A percentile compares a stretch with the other conserved stretches of the same genome.
phyloP scores from a whole-genome alignment of 2,329 filamentous ascomycete genomes.

The Venturia nashicola region DNA sequence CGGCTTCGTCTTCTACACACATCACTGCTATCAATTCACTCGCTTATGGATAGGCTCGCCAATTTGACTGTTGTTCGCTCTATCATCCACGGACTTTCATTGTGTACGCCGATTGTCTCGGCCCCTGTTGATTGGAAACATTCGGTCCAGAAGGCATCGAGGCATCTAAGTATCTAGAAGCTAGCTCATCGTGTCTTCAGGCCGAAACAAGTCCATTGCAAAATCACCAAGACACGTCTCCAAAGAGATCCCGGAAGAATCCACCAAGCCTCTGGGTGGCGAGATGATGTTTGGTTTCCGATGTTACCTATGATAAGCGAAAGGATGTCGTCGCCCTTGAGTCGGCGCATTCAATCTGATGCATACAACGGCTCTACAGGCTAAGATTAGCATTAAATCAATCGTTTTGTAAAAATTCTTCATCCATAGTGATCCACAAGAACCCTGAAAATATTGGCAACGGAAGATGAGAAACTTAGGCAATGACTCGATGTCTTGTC shows the following conservation, averaged over 20 bases:
- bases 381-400: neutral
- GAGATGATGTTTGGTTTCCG: no score
- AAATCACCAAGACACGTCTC: no score
- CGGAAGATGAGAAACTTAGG: neutral
- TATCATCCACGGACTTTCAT: neutral
- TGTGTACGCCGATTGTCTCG: neutral
- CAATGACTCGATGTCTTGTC: neutral
- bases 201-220: no score
- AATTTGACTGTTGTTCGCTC: neutral
- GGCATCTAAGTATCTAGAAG: no score
- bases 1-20: neutral
- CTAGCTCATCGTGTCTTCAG: no score
- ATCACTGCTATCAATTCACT: neutral
- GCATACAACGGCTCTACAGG: no score
- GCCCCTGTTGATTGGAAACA: neutral
- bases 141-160: no score
- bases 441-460: neutral
- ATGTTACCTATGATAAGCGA: no score
- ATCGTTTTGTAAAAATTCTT: neutral
- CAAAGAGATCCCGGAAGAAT: no score
- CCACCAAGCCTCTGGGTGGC: no score
- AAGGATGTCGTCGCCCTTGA: no score
- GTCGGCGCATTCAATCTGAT: no score
- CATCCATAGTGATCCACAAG: neutral
- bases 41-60: neutral